Evolutionary conservation across 768 basidiomycete species (phyloP), one percentile per base, ranked within the genome.

Genomic region (Trametes elegans): DNA sequence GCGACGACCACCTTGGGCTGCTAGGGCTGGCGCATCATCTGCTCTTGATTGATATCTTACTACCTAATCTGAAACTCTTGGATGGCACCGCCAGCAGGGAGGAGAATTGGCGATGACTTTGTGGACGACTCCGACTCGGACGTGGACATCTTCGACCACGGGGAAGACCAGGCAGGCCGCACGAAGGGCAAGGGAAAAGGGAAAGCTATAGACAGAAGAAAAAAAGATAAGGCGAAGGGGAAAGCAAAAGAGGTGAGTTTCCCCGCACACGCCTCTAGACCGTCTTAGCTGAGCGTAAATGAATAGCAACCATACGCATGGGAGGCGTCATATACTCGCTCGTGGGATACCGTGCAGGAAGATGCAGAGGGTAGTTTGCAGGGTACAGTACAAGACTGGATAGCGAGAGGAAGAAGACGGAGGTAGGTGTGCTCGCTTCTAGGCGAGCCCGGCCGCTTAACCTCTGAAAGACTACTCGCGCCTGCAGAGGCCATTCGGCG

Each of bases 291-390:
- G 34, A 24, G 3, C 42, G 10, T 16, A 13, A 10, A n/a, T 36
- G 27, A 54, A 28, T 65, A 89, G 87, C 84, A 87, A 82, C 80
- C 85, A 4, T 95, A 96, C 62, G 90, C 93, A 27, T 99, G 96
- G 96, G 96, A 98, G 67, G 96, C 92, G 1, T 87, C 88, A 3
- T 98, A 94, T 67, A 85, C 89, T 29, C 86, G 94, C 34, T 90
- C 92, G 42, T 99, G 97, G 97, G 97, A 98, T 63, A 90, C 88
- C 0, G 93, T 98, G 0, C 91, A 95, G 67, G 96, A 98, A 69
- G 97, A 98, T 69, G 96, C 94, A 65, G 81, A 79, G 0, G 97
- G 97, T 1, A 95, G 91, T 66, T 70, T 99, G 58, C 90, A 95
- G 55, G 82, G 85, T 1, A 89, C 93, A 2, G 94, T 99, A 6